These are phyloP conservation scores for Elsinoe arachidis DNA, from an alignment of 2,329 filamentous ascomycete species.

Conservation along the genomic window DNA sequence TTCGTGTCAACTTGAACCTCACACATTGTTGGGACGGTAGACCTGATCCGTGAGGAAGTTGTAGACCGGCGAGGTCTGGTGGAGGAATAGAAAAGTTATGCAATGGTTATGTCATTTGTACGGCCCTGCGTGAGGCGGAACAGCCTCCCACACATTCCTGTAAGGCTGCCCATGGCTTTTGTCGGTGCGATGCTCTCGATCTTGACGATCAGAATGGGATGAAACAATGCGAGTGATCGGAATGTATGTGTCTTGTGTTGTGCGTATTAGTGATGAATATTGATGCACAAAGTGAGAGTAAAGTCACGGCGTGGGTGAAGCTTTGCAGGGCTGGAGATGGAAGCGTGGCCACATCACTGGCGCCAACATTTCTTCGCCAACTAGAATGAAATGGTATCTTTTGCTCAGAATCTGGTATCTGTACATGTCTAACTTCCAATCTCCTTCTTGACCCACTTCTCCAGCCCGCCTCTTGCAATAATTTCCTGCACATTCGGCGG, in stretches of 20 bases:
- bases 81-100: background rate
- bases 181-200: too few species aligned
- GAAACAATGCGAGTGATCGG: too few species aligned
- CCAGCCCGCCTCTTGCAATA: constrained; percentile 66
- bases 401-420: background rate
- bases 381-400: background rate
- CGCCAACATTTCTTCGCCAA: background rate
- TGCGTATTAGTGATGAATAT: too few species aligned
- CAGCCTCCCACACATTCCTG: background rate
- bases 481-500: constrained; percentile 79
- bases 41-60: too few species aligned
- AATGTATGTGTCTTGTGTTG: background rate
- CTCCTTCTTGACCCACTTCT: constrained; percentile 72
- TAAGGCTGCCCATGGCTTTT: too few species aligned
- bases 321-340: too few species aligned
- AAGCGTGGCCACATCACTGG: too few species aligned
- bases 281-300: background rate
- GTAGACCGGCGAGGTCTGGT: too few species aligned
- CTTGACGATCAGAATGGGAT: too few species aligned
- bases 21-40: too few species aligned
- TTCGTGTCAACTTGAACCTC: too few species aligned
- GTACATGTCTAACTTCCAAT: constrained; percentile 35
- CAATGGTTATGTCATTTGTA: background rate
- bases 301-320: too few species aligned
- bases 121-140: background rate